phyloP scores from a whole-genome alignment of 2,329 filamentous ascomycete genomes.

The Nigrospora sphaerica region DNA sequence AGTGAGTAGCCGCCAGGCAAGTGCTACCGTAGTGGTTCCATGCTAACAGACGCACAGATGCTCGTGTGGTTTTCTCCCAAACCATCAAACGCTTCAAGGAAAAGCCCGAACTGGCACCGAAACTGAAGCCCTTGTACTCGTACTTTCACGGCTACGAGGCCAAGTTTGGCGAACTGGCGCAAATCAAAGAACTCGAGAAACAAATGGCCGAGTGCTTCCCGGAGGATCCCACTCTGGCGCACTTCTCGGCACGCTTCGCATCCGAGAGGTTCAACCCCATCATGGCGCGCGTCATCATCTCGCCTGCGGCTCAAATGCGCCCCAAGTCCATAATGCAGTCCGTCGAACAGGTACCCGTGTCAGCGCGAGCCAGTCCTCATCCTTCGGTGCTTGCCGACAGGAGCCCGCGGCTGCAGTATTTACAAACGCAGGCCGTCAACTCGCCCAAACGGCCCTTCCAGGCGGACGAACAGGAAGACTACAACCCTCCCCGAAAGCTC shows the following conservation, averaged over 20 bases:
- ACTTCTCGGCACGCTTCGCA: conserved; percentile 72
- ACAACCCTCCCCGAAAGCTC: conserved; percentile 75
- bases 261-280: conserved; percentile 74
- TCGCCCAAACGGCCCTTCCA: conserved; percentile 58
- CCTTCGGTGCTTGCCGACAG: conserved; percentile 21
- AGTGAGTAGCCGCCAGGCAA: conserved; percentile 51
- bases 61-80: conserved; percentile 91
- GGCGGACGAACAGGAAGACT: conserved; percentile 65
- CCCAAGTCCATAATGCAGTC: conserved; percentile 50
- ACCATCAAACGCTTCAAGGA: conserved; percentile 75
- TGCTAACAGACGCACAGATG: conserved; percentile 49
- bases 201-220: conserved; percentile 94
- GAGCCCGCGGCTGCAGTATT: conserved; percentile 41
- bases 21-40: background rate
- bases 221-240: conserved; percentile 68
- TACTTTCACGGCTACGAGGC: conserved; percentile 97
- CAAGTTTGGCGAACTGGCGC: conserved; percentile 83
- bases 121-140: conserved; percentile 76
- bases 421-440: conserved; percentile 35
- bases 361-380: conserved; percentile 37
- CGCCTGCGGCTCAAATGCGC: conserved; percentile 68
- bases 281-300: conserved; percentile 74
- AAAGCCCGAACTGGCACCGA: conserved; percentile 65
- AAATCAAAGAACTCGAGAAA: conserved; percentile 84
- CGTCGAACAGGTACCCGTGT: conserved; percentile 40